Conservation (phyloP, 140 eudicot species). For the Flaveria floridana region DNA sequence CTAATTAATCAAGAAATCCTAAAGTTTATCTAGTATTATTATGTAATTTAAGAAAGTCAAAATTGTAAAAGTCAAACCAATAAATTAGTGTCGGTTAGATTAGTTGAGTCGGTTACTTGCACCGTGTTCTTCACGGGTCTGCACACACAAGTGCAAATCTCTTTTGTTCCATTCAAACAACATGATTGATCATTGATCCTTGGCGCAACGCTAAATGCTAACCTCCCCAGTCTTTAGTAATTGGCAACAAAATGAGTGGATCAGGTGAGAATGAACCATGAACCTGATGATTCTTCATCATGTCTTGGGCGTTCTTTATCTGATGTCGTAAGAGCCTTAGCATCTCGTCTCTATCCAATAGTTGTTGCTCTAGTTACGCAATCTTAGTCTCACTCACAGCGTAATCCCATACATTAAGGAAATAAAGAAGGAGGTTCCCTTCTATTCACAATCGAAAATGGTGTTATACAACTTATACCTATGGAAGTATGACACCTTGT, state of each 20-base stretch:
- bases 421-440: not conserved
- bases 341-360: not conserved
- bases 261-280: not conserved
- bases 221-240: not conserved
- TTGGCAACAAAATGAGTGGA: not conserved
- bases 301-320: not conserved
- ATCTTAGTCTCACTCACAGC: not conserved
- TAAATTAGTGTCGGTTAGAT: too few species aligned
- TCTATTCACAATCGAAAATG: not conserved
- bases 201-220: too few species aligned
- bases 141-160: too few species aligned
- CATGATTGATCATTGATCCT: too few species aligned
- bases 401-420: not conserved
- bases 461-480: not conserved
- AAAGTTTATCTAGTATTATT: too few species aligned
- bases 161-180: too few species aligned
- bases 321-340: not conserved
- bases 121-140: too few species aligned
- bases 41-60: too few species aligned
- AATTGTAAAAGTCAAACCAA: too few species aligned
- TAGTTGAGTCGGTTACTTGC: too few species aligned
- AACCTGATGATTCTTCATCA: not conserved
- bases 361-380: constrained; percentile 3
- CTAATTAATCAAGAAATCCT: too few species aligned
- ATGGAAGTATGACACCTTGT: constrained; percentile 9